Evolutionary conservation across 2,329 filamentous ascomycete genomes (phyloP), one percentile per base, ranked within the genome.

Genomic region (Stagonosporopsis vannaccii): DNA sequence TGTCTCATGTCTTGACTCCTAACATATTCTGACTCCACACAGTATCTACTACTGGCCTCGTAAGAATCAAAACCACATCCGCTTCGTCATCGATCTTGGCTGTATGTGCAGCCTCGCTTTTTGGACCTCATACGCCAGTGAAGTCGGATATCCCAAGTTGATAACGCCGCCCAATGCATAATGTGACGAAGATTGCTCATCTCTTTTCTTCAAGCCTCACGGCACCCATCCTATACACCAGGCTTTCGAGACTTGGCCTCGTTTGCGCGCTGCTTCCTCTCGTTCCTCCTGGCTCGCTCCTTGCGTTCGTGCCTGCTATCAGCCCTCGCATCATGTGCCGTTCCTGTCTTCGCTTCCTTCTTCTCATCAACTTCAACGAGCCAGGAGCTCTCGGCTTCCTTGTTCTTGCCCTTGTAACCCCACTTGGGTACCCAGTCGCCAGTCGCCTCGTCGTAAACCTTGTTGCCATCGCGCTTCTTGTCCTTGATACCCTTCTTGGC

Each of bases 401-500:
- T 94, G 77, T 95, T 95, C 76, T 90, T 88, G 59, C 90, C 93
- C 80, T 94, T 90, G 81, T 95, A 97, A 0, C 95, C 95, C 92
- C 94, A 99, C 78, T 92, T 93, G 61, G 91, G 89, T 73, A 92
- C 90, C 92, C 92, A 98, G 75, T 95, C 90, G 63, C 91, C 90
- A 28, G 82, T 90, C 56, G 84, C 87, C 78, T 96, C 91, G 77
- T 98, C 92, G 76, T 89, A 98, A 53, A 89, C 87, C 68, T 93
- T 80, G 80, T 97, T 90, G 76, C 86, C 84, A 74, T 95, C 92
- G 65, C 90, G 86, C 65, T 86, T 90, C 85, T 93, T 96, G 78
- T 88, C 87, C 81, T 90, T 91, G 80, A 99, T 98, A 52, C 95
- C 95, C 84, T 97, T 96, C 86, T 96, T 96, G 77, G 88, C 90